Evolutionary conservation across 2,329 filamentous ascomycete species (phyloP).

Genomic region (Alternaria brassicae): DNA sequence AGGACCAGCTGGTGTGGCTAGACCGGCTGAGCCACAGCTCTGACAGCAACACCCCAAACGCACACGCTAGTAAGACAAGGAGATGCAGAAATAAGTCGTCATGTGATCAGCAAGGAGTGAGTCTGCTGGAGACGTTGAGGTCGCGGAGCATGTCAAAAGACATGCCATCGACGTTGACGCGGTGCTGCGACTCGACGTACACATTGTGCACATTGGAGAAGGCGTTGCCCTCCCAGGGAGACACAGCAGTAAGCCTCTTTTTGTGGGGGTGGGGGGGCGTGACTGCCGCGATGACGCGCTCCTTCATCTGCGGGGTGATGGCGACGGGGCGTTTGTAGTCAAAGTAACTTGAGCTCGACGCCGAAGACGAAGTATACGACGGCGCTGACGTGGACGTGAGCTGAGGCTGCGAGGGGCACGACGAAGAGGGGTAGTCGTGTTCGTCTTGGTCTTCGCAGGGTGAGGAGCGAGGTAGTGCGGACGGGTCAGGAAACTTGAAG

Average conservation of each 20-base stretch:
- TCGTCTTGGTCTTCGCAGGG: slow-evolving; percentile 18
- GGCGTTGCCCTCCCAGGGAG: slow-evolving; percentile 42
- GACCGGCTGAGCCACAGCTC: slow-evolving; percentile 36
- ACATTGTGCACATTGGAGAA: slow-evolving; percentile 43
- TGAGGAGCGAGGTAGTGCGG: slow-evolving; percentile 19
- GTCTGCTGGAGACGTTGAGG: slow-evolving; percentile 31
- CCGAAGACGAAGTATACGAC: slow-evolving; percentile 35
- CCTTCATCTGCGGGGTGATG: slow-evolving; percentile 32
- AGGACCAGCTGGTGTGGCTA: slow-evolving; percentile 20
- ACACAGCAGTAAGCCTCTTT: slow-evolving; percentile 41
- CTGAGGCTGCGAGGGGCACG: slow-evolving; percentile 34
- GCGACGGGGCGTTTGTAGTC: slow-evolving; percentile 38
- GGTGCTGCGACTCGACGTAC: slow-evolving; percentile 41
- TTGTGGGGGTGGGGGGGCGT: slow-evolving; percentile 29
- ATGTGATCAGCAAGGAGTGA: slow-evolving; percentile 35
- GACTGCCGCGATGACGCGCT: slow-evolving; percentile 43
- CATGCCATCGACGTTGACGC: slow-evolving; percentile 46
- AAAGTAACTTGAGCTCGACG: slow-evolving; percentile 43
- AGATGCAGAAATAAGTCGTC: not conserved
- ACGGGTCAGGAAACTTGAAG: slow-evolving; percentile 30
- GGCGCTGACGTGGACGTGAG: slow-evolving; percentile 44
- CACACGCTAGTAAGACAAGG: slow-evolving; percentile 25
- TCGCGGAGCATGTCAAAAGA: slow-evolving; percentile 47
- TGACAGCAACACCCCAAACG: slow-evolving; percentile 5
- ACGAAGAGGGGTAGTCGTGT: slow-evolving; percentile 22